Evolutionary conservation across 352 stramenopile species (phyloP), one percentile per base, ranked within the genome.

Genomic region (Pythium phragmiticola): DNA sequence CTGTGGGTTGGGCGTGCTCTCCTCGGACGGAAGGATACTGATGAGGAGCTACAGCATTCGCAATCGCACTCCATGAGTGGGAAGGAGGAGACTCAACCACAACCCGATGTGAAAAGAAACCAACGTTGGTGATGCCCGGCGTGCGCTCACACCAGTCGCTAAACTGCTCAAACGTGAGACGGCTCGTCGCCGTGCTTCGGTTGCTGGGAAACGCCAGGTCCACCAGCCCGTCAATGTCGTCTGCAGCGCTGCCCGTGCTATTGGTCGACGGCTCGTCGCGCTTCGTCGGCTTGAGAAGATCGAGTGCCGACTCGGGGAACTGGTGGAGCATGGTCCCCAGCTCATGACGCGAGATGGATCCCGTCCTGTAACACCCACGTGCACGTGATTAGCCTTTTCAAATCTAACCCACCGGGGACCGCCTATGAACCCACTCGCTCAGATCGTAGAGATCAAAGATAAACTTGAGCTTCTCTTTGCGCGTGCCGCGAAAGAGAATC

Each of bases 381-480:
- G 26, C 26, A 30, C 26, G 26, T 30, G 26, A 30, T 30, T 30
- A 30, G 26, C 26, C 4, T 5, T 30, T 30, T 51, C 12, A 4
- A 21, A 36, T 51, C 7, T 2, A 49, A 11, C 7, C 28, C 19
- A 14, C 2, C 14, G 28, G 3, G 21, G 21, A 52, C 7, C 4
- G 28, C 21, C n/a, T 12, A 50, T 1, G 21, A 8, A 33, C 70
- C 28, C 69, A 92, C 78, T 87, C 80, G 72, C 78, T 89, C 26
- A 97, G 76, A 60, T 98, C 93, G 71, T 97, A 97, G 48, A 98
- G 76, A 55, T 96, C 87, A 57, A 98, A 98, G 48, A 98, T 88
- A 60, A 98, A 96, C 63, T 94, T 88, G 54, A 98, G 81, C 37
- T 97, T 96, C 62, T 98, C 91, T 43, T 95, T 91, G 41, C 76